phyloP scores from a whole-genome alignment of 345 rosid genomes.

The Anacardium occidentale region DNA sequence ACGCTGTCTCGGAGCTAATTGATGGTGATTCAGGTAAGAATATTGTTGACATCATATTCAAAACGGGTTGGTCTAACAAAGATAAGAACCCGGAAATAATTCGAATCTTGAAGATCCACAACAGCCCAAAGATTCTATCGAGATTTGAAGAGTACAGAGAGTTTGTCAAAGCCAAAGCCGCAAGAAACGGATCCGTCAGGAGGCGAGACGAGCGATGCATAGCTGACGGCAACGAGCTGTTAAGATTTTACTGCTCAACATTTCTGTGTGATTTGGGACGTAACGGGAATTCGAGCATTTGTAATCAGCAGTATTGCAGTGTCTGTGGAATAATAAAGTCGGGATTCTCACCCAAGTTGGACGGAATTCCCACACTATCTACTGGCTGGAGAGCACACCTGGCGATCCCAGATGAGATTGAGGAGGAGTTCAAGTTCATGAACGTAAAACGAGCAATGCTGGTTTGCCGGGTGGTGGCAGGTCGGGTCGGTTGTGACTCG shows the following conservation, averaged over 20 bases:
- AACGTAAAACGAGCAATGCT: slow-evolving; percentile 90
- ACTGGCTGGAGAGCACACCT: slow-evolving; percentile 82
- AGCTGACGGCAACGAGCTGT: slow-evolving; percentile 97
- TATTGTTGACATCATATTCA: slow-evolving; percentile 81
- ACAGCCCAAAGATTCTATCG: slow-evolving; percentile 61
- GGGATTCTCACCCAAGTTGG: slow-evolving; percentile 88
- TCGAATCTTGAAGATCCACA: slow-evolving; percentile 82
- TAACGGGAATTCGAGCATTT: slow-evolving; percentile 50
- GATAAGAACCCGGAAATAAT: slow-evolving; percentile 48
- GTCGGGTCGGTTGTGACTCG: slow-evolving; percentile 68
- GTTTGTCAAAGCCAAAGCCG: slow-evolving; percentile 68
- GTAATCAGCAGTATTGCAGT: slow-evolving; percentile 77
- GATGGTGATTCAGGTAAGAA: slow-evolving; percentile 85
- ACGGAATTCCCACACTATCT: slow-evolving; percentile 76
- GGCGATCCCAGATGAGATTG: slow-evolving; percentile 74
- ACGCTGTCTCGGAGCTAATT: slow-evolving; percentile 71
- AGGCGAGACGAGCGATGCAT: slow-evolving; percentile 76
- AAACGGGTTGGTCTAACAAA: slow-evolving; percentile 67
- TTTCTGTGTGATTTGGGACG: slow-evolving; percentile 75
- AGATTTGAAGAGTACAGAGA: slow-evolving; percentile 94
- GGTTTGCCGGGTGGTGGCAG: slow-evolving; percentile 83
- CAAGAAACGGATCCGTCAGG: slow-evolving; percentile 37
- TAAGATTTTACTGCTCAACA: slow-evolving; percentile 84
- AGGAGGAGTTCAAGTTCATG: slow-evolving; percentile 90
- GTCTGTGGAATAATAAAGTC: slow-evolving; percentile 76